phyloP scores from a whole-genome alignment of 495 filamentous ascomycete genomes.

The Aeminium ludgeri region DNA sequence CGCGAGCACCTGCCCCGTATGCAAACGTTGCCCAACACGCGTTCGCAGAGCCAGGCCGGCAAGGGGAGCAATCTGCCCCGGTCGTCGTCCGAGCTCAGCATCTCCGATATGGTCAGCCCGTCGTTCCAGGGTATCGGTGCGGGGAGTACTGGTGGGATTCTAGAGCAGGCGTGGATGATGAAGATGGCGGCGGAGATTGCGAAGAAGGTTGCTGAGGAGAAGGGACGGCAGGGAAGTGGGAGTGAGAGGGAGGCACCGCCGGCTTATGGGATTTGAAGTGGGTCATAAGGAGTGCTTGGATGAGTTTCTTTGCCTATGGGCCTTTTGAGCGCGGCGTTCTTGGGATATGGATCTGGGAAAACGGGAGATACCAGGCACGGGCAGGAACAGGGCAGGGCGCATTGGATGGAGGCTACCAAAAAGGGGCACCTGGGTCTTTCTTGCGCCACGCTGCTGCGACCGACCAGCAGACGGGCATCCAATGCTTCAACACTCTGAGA shows the following conservation, averaged over 20 bases:
- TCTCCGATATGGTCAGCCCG: slow-evolving; percentile 2
- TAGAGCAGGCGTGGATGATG: slow-evolving; percentile 77
- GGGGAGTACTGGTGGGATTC: slow-evolving; percentile 32
- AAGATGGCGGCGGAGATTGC: slow-evolving; percentile 86
- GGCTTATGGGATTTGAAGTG: background rate
- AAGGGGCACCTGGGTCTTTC: too few relatives aligned
- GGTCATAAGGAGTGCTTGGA: background rate
- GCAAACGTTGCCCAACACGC: slow-evolving; percentile 3
- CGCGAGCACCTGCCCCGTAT: slow-evolving; percentile 5
- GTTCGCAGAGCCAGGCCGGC: background rate
- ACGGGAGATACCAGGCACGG: background rate
- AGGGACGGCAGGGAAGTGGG: slow-evolving; percentile 18
- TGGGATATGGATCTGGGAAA: too few relatives aligned
- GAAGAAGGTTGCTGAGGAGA: slow-evolving; percentile 62
- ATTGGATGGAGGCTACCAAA: background rate
- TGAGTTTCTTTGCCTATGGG: too few relatives aligned
- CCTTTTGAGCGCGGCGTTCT: too few relatives aligned
- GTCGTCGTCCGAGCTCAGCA: slow-evolving; percentile 11
- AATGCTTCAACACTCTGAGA: too few relatives aligned
- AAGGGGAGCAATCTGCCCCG: background rate
- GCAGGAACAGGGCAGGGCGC: background rate
- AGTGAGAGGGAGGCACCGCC: too few relatives aligned
- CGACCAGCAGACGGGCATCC: too few relatives aligned
- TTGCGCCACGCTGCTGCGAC: too few relatives aligned
- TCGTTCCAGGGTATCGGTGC: background rate